Conservation (phyloP, 1,139 yeast species). For the Debaryomyces subglobosus region DNA sequence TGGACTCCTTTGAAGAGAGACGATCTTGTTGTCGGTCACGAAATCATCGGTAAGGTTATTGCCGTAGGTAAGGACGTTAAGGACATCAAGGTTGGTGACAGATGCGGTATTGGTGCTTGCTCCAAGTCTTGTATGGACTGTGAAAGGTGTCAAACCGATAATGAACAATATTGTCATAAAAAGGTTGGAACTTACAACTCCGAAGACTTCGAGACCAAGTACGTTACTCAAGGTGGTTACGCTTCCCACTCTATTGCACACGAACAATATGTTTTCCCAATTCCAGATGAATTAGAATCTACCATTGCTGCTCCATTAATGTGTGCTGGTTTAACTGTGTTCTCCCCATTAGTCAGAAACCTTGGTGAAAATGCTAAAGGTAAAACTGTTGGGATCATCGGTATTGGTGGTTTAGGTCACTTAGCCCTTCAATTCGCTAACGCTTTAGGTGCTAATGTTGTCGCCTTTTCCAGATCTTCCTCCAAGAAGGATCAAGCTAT, state of each 20-base stretch:
- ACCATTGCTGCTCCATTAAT: constrained; percentile 62
- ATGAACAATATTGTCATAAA: constrained; percentile 55
- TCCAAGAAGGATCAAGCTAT: constrained; percentile 40
- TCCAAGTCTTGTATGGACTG: constrained; percentile 53
- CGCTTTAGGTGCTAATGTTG: constrained; percentile 45
- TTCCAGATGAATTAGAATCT: constrained; percentile 55
- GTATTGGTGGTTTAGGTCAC: constrained; percentile 52
- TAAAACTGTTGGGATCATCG: constrained; percentile 50
- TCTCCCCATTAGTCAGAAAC: constrained; percentile 52
- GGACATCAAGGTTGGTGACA: constrained; percentile 53
- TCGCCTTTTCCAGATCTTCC: constrained; percentile 42
- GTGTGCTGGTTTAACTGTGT: constrained; percentile 71
- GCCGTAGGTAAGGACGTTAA: constrained; percentile 53
- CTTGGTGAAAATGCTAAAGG: constrained; percentile 32
- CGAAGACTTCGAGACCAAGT: constrained; percentile 35
- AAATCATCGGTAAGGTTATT: constrained; percentile 57
- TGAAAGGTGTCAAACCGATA: constrained; percentile 43
- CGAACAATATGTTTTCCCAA: constrained; percentile 55
- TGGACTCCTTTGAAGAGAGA: constrained; percentile 35
- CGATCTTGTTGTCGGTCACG: constrained; percentile 49
- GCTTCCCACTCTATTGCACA: constrained; percentile 58
- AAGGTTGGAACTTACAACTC: constrained; percentile 49
- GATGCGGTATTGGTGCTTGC: constrained; percentile 67
- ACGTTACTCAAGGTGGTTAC: constrained; percentile 62
- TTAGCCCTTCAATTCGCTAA: constrained; percentile 45